Evolutionary conservation across 306 rosid species (phyloP), one percentile per base, ranked within the genome.

Genomic region (Pyrus pyrifolia): DNA sequence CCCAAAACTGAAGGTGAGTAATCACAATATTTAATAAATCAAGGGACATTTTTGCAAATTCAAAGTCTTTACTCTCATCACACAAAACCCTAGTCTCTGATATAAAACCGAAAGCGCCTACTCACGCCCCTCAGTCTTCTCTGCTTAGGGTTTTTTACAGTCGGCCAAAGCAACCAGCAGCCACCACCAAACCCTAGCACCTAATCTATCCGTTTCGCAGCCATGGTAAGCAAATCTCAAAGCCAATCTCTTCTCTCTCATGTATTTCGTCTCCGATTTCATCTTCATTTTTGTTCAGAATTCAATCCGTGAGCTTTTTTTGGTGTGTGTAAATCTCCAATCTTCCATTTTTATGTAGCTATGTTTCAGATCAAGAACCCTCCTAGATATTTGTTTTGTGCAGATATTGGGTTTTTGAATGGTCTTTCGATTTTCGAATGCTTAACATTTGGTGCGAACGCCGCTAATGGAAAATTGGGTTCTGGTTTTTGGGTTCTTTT

Each of bases 71-170:
- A 57, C 19, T 68, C 42, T 30, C 70, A 3, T 49, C 33, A 8
- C 29, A 66, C 78, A 76, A 78, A 86, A 80, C 81, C 89, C 89
- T 81, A 78, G 21, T 29, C 51, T 18, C 44, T 23, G 61, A 2
- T 80, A 77, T 82, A 86, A 75, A 77, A 15, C 0, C 13, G 25
- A 38, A 58, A 17, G 55, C 55, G 74, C 15, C 31, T 11, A 6
- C 25, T 0, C 71, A 2, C 0, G 4, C 25, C 12, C 18, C 13
- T 63, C 44, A 4, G 0, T 21, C 67, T 51, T 15, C 38, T 19
- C 67, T 38, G 55, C 49, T 22, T 38, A 71, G 78, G 80, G 82
- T 57, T 85, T 85, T 78, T 76, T 62, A 62, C 71, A 51, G 67
- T 49, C 33, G 71, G 44, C 52, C 11, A 59, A 45, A 58, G 53